These are phyloP conservation scores for Daldinia sp. DNA, from an alignment of 2,329 filamentous ascomycete species.

Conservation along the genomic window DNA sequence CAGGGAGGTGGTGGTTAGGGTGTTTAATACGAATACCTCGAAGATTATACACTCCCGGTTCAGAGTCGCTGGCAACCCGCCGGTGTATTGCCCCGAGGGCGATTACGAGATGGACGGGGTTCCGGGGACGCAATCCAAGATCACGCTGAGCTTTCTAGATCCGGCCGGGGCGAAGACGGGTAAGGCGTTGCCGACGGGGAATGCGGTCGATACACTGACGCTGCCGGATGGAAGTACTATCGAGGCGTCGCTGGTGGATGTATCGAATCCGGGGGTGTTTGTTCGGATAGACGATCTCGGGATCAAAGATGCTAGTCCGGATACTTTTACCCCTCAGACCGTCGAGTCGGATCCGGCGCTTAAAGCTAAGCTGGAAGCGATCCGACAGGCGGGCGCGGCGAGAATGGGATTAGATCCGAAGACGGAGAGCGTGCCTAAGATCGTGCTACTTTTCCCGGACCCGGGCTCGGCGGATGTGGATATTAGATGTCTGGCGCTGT, in stretches of 20 bases:
- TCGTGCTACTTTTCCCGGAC: constrained; percentile 50
- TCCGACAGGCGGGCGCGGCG: constrained; percentile 49
- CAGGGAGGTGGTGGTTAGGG: constrained; percentile 39
- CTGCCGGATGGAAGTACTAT: constrained; percentile 44
- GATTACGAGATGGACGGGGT: constrained; percentile 53
- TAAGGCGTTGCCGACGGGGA: constrained; percentile 51
- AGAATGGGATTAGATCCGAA: constrained; percentile 52
- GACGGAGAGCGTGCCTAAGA: constrained; percentile 54
- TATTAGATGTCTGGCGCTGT: constrained; percentile 57
- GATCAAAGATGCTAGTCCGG: constrained; percentile 17
- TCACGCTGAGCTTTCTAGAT: constrained; percentile 51
- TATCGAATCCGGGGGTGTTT: constrained; percentile 54
- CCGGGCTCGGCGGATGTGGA: constrained; percentile 41
- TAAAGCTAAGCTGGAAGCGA: constrained; percentile 47
- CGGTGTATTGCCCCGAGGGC: constrained; percentile 45
- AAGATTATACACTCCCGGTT: constrained; percentile 51
- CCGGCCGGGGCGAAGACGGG: constrained; percentile 55
- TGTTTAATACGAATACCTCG: constrained; percentile 47
- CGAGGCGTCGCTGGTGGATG: constrained; percentile 51
- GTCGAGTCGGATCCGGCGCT: constrained; percentile 47
- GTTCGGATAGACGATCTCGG: constrained; percentile 47
- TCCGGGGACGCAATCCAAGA: constrained; percentile 47
- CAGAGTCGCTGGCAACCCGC: constrained; percentile 41
- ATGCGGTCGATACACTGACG: constrained; percentile 45
- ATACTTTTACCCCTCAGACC: constrained; percentile 35